Base-by-base conservation (phyloP, 805 yeast genomes). In the Cyberlindnera nakhonratchasimensis region DNA sequence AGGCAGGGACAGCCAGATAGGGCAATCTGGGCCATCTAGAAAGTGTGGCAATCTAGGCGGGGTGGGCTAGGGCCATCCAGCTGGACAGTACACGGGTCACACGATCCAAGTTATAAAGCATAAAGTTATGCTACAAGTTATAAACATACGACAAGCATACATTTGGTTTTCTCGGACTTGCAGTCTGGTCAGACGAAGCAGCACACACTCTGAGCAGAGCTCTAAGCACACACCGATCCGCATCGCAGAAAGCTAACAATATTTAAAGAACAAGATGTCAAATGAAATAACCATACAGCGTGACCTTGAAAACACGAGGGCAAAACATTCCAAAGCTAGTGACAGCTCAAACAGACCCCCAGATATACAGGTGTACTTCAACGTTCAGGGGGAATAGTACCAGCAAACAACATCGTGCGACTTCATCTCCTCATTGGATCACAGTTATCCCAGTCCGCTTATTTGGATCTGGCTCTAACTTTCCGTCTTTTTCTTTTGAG, bases 401-500 rank as follows among this genome's bases (percentile, higher is more conserved):
- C 40, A 40, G 23, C 35, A 35, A 20, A n/a, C n/a, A n/a, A n/a
- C 2, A 10, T 12, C 6, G 10, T 24, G 26, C 11, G 20, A 24
- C n/a, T n/a, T 18, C 22, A 29, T 21, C 42, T 38, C 34, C 13
- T 41, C 38, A 35, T 21, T 17, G 30, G 16, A 25, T 25, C 34
- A 41, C 32, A 29, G 48, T 42, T 48, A 48, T 45, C 43, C 50
- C 54, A 54, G 57, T 64, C 67, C 84, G 86, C 79, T 85, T 85
- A 86, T 83, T 86, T 86, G 81, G 96, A 87, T 87, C 98, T 89
- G 78, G 98, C 98, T 87, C 98, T 88, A 69, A 91, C 96, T 96
- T 91, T 91, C 97, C 98, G 96, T 86, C 98, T 87, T 96, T 91
- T 91, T 82, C 97, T 88, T 87, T 91, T 91, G 72, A 91, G 86